phyloP scores from a whole-genome alignment of 2,329 filamentous ascomycete species.

The Colletotrichum gloeosporioides region DNA sequence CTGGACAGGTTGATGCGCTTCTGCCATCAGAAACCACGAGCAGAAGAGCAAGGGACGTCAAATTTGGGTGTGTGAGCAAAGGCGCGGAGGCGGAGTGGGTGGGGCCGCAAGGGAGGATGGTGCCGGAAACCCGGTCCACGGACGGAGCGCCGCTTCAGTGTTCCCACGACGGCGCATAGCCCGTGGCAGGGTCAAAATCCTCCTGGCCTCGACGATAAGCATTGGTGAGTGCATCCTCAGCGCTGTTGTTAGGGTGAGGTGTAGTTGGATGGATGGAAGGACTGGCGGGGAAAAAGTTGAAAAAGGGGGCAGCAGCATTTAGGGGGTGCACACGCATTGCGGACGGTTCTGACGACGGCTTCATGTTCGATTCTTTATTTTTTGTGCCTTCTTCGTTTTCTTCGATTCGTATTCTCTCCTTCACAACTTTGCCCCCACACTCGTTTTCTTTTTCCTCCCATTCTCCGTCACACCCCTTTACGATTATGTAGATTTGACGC shows the following conservation, averaged over 20 bases:
- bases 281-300: neutral
- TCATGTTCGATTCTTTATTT: neutral
- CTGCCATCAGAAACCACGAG: neutral
- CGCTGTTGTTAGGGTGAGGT: neutral
- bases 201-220: neutral
- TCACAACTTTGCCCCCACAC: neutral
- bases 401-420: neutral
- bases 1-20: neutral
- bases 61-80: neutral
- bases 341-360: neutral
- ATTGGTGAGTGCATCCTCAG: neutral
- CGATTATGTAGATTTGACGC: neutral
- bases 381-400: neutral
- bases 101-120: constrained; percentile 2
- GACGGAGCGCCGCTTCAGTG: neutral
- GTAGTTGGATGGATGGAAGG: neutral
- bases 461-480: neutral
- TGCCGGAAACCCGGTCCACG: neutral
- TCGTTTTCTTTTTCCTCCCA: neutral
- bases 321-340: neutral
- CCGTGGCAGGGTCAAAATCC: no score
- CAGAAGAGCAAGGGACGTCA: neutral
- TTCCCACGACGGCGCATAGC: neutral
- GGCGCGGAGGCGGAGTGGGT: neutral
- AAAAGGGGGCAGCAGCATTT: neutral